Base-by-base conservation (phyloP, 371 early-diverging fungal species). In the Mucor racemosus region DNA sequence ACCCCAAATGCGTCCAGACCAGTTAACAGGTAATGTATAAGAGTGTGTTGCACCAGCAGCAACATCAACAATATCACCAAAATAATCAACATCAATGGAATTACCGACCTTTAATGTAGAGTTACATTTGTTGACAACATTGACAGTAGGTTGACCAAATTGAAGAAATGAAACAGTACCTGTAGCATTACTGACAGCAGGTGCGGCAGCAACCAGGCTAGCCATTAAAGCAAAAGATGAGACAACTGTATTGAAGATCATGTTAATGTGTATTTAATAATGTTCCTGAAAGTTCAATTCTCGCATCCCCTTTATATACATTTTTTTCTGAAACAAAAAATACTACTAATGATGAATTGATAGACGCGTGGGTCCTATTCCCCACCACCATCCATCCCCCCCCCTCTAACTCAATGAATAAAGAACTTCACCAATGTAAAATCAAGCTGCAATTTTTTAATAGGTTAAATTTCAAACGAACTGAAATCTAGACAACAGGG, bases 1-100 rank as follows among this genome's bases (percentile, higher is more conserved):
- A 38, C 71, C 78, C 78, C 77, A 81, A 50, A 78, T 61, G 48
- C 81, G 75, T 31, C 78, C 81, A n/a, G 61, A 64, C 76, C 76
- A 81, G 53, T 69, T 64, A 11, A 66, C 50, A 66, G 71, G 68
- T 31, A 75, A 26, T 26, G 60, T 62, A 5, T 65, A 65, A 8
- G 66, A 66, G 44, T 67, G 42, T 9, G 70, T 73, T 7, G 38
- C 19, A 26, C 72, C 71, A 31, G 75, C 41, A 21, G 64, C 34
- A 4, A 79, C 54, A 34, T 66, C 44, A 26, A 62, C 39, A 11
- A 62, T 35, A 33, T 61, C 53, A 6, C 72, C 72, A 46, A 17
- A 67, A 34, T 64, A 71, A 5, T 67, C 67, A 4, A 61, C 64
- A 60, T 67, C 72, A 8, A 54, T 55, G 0, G 72, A 61, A 17